Base-by-base conservation (phyloP, 192 early-diverging fungal genomes). In the Coemansia sp. region DNA sequence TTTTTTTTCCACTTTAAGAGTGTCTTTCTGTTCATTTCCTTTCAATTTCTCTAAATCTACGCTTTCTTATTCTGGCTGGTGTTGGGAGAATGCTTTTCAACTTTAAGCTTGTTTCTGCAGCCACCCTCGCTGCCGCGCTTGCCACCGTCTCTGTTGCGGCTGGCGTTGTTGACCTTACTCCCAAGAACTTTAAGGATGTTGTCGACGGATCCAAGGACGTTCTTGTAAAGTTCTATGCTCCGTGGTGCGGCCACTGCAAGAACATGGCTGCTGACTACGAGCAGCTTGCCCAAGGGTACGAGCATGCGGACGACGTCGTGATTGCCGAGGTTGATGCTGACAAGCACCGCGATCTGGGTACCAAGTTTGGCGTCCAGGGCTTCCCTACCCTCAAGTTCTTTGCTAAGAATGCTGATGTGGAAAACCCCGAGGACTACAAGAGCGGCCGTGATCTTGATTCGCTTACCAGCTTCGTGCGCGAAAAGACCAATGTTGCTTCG, bases 321-420 rank as follows among this genome's bases (percentile, higher is more conserved):
- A 95, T 99, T 72, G 94, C 93, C 76, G 94, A 93, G 70, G 80
- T 94, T 34, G 86, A 93, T 75, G 90, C 89, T 40, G 97, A 99
- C 75, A 78, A 85, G 50, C 87, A 99, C 79, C 91, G 90, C 61
- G 87, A 88, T 59, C 79, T 95, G 17, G 97, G 93, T 36, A 74
- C 67, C 53, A 82, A 85, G 60, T 99, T 85, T 75, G 90, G 75
- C 49, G 76, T 99, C 54, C 69, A 84, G 61, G 92, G 93, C 7
- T 97, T 92, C 82, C 94, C 93, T 8, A 96, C 93, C 6, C 82
- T 97, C 69, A 96, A 95, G 77, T 94, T 91, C 89, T 95, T 97
- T 87, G 86, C 92, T 65, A 93, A 92, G 71, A 92, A 89, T 65
- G 81, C 79, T 41, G 83, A 85, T 20, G 70, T 82, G 52, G 80